Conservation (phyloP, 192 early-diverging fungal species). For the Coemansia sp. region DNA sequence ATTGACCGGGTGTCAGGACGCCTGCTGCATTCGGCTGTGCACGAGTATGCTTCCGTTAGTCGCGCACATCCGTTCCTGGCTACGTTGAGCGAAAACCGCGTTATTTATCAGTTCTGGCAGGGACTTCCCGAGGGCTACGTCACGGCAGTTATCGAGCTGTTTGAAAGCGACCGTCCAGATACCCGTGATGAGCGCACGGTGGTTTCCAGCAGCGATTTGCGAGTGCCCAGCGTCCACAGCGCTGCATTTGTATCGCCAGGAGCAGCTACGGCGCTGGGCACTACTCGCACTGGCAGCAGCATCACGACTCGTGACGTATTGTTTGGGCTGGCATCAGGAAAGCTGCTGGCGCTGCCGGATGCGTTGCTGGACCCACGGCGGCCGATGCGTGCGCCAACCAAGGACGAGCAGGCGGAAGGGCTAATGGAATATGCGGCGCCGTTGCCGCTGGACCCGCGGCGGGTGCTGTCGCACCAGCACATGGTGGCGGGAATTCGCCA, state of each 20-base stretch:
- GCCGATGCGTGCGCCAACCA: conserved; percentile 60
- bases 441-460: conserved; percentile 70
- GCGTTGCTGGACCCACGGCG: conserved; percentile 83
- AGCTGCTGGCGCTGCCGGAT: conserved; percentile 44
- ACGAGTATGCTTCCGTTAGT: conserved; percentile 56
- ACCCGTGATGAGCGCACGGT: conserved; percentile 67
- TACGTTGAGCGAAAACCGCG: conserved; percentile 81
- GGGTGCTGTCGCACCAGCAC: conserved; percentile 72
- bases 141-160: conserved; percentile 83
- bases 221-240: conserved; percentile 69
- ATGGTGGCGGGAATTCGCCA: conserved; percentile 62
- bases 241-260: conserved; percentile 77
- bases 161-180: conserved; percentile 70
- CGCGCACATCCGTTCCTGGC: conserved; percentile 59
- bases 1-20: conserved; percentile 86
- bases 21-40: conserved; percentile 69
- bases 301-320: conserved; percentile 86
- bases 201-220: conserved; percentile 72
- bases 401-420: conserved; percentile 86
- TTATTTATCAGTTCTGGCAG: conserved; percentile 89
- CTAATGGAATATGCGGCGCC: conserved; percentile 72
- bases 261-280: conserved; percentile 72
- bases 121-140: conserved; percentile 64
- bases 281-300: conserved; percentile 79
- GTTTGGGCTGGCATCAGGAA: conserved; percentile 49